These are phyloP conservation scores for Kingdonia uniflora DNA, from an alignment of 164 flowering plant species.

Conservation along the genomic window DNA sequence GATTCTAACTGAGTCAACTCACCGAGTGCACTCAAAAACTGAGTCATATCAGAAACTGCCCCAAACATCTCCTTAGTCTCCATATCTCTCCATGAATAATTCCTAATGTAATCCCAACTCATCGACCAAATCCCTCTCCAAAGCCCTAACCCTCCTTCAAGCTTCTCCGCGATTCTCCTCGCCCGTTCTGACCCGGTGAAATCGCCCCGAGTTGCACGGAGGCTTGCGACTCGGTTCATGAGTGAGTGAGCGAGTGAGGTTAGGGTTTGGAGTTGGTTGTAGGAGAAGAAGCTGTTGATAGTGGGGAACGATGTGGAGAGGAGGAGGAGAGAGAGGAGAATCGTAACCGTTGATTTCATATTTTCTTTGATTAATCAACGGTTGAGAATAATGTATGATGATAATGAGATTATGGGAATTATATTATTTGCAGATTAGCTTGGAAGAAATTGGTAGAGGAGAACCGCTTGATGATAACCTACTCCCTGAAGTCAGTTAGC, in stretches of 20 bases:
- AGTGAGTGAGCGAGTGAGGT: slow-evolving; percentile 27
- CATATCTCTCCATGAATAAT: slow-evolving; percentile 53
- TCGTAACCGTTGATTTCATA: too few species aligned
- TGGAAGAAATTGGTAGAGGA: too few species aligned
- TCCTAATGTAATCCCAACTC: slow-evolving; percentile 43
- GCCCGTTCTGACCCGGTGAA: slow-evolving; percentile 36
- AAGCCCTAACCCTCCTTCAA: slow-evolving; percentile 37
- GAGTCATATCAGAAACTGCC: slow-evolving; percentile 32
- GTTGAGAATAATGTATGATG: too few species aligned
- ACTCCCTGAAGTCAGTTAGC: too few species aligned
- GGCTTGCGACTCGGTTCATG: slow-evolving; percentile 44
- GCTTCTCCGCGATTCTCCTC: slow-evolving; percentile 25
- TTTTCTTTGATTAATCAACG: too few species aligned
- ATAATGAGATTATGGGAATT: too few species aligned
- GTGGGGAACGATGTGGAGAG: slow-evolving; percentile 1
- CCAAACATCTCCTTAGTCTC: slow-evolving; percentile 15
- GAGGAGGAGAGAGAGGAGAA: slow-evolving; percentile 5
- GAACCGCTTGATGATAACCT: too few species aligned
- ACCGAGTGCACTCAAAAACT: slow-evolving; percentile 23
- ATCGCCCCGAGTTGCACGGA: slow-evolving; percentile 51
- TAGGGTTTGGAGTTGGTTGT: slow-evolving; percentile 8
- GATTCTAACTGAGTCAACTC: slow-evolving; percentile 42
- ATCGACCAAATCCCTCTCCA: slow-evolving; percentile 26
- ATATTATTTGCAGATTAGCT: too few species aligned
- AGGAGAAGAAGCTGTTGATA: not conserved